These are phyloP conservation scores for Fusarium caatingaense DNA, from an alignment of 2,329 filamentous ascomycete genomes.

Conservation along the genomic window DNA sequence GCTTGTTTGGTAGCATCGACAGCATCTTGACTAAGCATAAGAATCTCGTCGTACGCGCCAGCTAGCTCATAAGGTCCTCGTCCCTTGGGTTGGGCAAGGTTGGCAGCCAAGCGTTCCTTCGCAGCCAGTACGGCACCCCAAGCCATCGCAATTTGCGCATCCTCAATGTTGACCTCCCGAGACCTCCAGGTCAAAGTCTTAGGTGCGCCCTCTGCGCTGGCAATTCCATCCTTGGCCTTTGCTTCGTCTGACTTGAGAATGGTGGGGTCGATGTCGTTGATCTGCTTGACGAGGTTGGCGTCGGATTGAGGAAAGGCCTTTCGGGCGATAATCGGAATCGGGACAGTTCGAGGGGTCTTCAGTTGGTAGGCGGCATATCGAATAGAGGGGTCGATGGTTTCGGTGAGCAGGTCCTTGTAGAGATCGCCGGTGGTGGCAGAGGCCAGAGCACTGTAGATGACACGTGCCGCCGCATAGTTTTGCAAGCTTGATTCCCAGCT, in stretches of 20 bases:
- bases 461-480: slow-evolving; percentile 79
- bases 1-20: slow-evolving; percentile 93
- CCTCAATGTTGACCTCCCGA: slow-evolving; percentile 87
- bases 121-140: slow-evolving; percentile 75
- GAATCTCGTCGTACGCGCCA: slow-evolving; percentile 88
- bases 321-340: slow-evolving; percentile 81
- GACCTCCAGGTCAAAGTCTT: slow-evolving; percentile 87
- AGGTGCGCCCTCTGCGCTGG: slow-evolving; percentile 67
- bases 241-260: slow-evolving; percentile 68
- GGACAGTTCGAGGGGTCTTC: slow-evolving; percentile 85
- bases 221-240: slow-evolving; percentile 62
- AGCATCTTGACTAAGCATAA: slow-evolving; percentile 91
- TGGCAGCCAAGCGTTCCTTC: slow-evolving; percentile 61
- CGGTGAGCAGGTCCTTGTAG: slow-evolving; percentile 86
- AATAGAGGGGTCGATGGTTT: slow-evolving; percentile 91
- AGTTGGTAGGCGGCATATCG: slow-evolving; percentile 94
- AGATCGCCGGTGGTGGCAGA: slow-evolving; percentile 72
- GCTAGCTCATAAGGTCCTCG: slow-evolving; percentile 74
- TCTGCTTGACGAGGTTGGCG: slow-evolving; percentile 68
- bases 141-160: slow-evolving; percentile 89
- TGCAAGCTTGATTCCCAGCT: slow-evolving; percentile 83
- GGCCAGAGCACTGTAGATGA: slow-evolving; percentile 84
- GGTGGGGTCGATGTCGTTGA: slow-evolving; percentile 77
- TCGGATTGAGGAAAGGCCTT: slow-evolving; percentile 80
- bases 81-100: slow-evolving; percentile 57